These are phyloP conservation scores for Camelina hispida DNA, from an alignment of 345 rosid species.

Conservation along the genomic window DNA sequence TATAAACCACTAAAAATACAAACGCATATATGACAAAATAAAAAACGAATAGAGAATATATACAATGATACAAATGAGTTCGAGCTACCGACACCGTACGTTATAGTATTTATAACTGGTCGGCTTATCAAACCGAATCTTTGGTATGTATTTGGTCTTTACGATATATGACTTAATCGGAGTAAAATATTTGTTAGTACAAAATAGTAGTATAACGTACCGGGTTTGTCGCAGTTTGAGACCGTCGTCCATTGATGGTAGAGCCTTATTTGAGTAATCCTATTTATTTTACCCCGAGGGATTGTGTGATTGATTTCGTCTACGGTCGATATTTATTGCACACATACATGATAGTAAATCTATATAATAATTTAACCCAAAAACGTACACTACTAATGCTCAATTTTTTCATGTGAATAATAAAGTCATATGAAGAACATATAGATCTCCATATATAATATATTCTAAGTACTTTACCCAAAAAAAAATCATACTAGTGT, in stretches of 20 bases:
- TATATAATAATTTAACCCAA: neutral
- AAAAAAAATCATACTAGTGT: neutral
- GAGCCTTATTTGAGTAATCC: slow-evolving; percentile 30
- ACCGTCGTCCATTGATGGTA: slow-evolving; percentile 19
- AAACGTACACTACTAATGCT: neutral
- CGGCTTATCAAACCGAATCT: slow-evolving; percentile 23
- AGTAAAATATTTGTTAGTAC: neutral
- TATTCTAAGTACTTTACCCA: too few species aligned
- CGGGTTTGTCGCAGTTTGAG: slow-evolving; percentile 23
- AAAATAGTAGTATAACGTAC: slow-evolving; percentile 1
- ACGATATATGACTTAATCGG: neutral
- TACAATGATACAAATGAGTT: slow-evolving; percentile 18
- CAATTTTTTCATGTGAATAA: neutral
- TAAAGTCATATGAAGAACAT: neutral
- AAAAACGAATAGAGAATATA: neutral
- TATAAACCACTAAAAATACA: neutral
- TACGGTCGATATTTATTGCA: slow-evolving; percentile 2
- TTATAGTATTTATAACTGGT: slow-evolving; percentile 13
- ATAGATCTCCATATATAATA: neutral
- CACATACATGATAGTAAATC: neutral
- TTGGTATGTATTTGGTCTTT: slow-evolving; percentile 16
- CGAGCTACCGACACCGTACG: slow-evolving; percentile 45
- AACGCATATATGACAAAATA: slow-evolving; percentile 1
- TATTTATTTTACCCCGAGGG: slow-evolving; percentile 19
- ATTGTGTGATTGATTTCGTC: slow-evolving; percentile 5